These are phyloP conservation scores for Arabis alpina DNA, from an alignment of 345 rosid genomes.

Conservation along the genomic window DNA sequence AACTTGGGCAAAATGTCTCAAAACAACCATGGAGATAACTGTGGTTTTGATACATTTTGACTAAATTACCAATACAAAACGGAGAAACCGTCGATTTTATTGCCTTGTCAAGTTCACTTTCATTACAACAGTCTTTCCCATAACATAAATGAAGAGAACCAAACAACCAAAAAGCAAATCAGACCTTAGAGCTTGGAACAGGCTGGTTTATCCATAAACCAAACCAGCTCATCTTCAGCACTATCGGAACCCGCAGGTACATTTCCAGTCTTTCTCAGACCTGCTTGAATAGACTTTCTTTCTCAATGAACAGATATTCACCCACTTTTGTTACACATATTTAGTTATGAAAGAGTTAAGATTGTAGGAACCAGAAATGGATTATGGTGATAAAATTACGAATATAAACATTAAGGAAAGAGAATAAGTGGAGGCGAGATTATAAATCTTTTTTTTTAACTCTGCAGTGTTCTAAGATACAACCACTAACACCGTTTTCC, in stretches of 20 bases:
- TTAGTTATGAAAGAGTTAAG: too few species aligned
- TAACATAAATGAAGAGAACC: slow-evolving; percentile 14
- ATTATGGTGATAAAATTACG: too few species aligned
- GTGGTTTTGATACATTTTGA: slow-evolving; percentile 4
- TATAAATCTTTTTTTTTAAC: too few species aligned
- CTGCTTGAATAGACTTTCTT: slow-evolving; percentile 47
- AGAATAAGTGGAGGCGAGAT: too few species aligned
- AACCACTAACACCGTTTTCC: too few species aligned
- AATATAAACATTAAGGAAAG: too few species aligned
- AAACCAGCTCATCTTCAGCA: slow-evolving; percentile 78
- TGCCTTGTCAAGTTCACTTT: slow-evolving; percentile 8
- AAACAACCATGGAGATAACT: neutral
- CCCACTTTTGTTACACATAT: too few species aligned
- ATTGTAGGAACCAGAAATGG: too few species aligned
- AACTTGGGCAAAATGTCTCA: slow-evolving; percentile 3
- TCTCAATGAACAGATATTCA: too few species aligned
- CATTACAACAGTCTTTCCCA: slow-evolving; percentile 34
- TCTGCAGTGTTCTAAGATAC: too few species aligned
- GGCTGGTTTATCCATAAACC: slow-evolving; percentile 85
- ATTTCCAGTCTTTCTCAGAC: slow-evolving; percentile 48
- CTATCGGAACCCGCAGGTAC: slow-evolving; percentile 68
- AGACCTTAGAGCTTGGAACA: slow-evolving; percentile 61
- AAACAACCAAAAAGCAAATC: slow-evolving; percentile 23
- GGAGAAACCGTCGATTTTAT: neutral
- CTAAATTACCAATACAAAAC: neutral